Base-by-base conservation (phyloP, 768 basidiomycete genomes). In the Asterophora parasitica region DNA sequence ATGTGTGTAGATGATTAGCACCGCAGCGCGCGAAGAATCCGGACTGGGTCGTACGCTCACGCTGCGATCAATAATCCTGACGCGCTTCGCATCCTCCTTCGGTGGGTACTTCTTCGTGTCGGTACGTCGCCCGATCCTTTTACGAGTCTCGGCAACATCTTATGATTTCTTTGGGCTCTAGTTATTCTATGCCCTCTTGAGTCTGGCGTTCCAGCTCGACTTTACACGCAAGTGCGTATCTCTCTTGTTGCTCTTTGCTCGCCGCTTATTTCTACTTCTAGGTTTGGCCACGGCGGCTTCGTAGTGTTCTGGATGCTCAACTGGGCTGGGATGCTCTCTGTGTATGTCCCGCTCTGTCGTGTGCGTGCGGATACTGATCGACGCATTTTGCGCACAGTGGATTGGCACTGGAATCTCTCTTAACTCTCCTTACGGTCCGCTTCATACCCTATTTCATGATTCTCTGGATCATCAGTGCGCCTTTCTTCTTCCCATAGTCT, bases 221-320 rank as follows among this genome's bases (percentile, higher is more conserved):
- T 76, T 85, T 51, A 62, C 57, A 8, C 68, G 76, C 46, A 71
- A 61, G 72, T 80, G 27, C 16, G 52, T 30, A 6, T 23, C 15
- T 0, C 15, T 15, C 27, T 15, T 1, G 19, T 7, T 4, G 27
- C 19, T 17, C 8, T 4, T 20, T 17, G 3, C 30, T 28, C 26
- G 2, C 27, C 9, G 27, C 31, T 5, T 43, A 2, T 7, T 12
- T 8, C 32, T 42, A 30, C 20, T 17, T 20, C 1, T 42, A 71
- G 76, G 46, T 80, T 74, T 42, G 77, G 77, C 13, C 55, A 55
- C 41, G 61, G 57, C 0, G 85, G 83, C 0, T 83, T 86, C 56
- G 57, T 85, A 38, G 63, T 85, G 27, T 83, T 82, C 54, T 87
- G 85, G 85, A 83, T 85, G 80, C 66, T 85, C 52, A 79, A 78